Conservation (phyloP, 306 rosid species). For the Trifolium pratense region DNA sequence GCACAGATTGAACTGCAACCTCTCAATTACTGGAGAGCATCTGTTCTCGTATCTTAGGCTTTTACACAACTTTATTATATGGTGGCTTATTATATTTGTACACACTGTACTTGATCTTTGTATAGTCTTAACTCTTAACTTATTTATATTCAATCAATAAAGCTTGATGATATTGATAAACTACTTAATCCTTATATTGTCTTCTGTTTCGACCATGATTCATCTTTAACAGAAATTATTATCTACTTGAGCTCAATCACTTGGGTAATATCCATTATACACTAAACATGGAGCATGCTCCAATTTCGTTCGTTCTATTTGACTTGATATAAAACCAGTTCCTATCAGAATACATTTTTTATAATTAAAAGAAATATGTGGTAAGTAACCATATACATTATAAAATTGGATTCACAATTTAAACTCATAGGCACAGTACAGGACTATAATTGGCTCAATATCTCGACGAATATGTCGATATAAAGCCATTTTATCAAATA, state of each 20-base stretch:
- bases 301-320: not conserved
- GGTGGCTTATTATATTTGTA: too few species aligned
- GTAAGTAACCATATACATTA: not conserved
- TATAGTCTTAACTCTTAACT: too few species aligned
- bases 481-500: slow-evolving; percentile 39
- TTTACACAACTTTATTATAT: too few species aligned
- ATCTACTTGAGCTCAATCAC: not conserved
- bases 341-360: not conserved
- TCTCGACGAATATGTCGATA: slow-evolving; percentile 3
- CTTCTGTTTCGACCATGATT: too few species aligned
- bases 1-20: too few species aligned
- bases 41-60: too few species aligned
- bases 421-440: not conserved
- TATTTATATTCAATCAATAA: too few species aligned
- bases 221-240: too few species aligned
- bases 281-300: not conserved
- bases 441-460: slow-evolving; percentile 1
- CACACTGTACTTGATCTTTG: too few species aligned
- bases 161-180: too few species aligned
- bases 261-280: not conserved
- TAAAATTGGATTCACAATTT: slow-evolving; percentile 8
- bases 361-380: slow-evolving; percentile 14
- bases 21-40: too few species aligned
- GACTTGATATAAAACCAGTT: not conserved
- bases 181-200: too few species aligned